A percentile compares a stretch with the other conserved stretches of the same genome.
Evolutionary conservation across 1,284 basidiomycete species (phyloP).

Genomic region (Cutaneotrichosporon cyanovorans): DNA sequence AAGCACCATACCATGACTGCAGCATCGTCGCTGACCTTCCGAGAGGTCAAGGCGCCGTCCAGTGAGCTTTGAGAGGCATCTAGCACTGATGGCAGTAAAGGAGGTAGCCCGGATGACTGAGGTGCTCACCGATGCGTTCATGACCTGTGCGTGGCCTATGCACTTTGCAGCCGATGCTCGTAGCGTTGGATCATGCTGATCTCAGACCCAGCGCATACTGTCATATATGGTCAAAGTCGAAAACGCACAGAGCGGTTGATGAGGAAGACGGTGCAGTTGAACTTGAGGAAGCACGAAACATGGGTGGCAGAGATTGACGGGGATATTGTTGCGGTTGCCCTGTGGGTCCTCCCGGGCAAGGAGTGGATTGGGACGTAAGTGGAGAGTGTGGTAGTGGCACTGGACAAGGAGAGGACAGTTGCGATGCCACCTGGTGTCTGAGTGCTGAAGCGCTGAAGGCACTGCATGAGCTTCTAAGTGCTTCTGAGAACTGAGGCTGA

Average conservation of each 20-base stretch:
- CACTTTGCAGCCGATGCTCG: too few species aligned
- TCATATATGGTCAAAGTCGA: constrained; percentile 1
- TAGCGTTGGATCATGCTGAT: neutral
- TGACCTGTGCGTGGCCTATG: constrained; percentile 5
- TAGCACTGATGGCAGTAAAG: neutral
- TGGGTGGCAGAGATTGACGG: constrained; percentile 1
- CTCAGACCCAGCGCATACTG: constrained; percentile 2
- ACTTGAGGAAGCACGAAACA: neutral
- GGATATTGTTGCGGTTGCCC: constrained; percentile 1
- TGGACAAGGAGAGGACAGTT: too few species aligned
- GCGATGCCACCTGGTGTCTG: too few species aligned
- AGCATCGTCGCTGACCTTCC: too few species aligned
- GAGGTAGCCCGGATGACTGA: constrained; percentile 5
- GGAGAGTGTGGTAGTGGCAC: neutral
- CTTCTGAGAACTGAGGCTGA: too few species aligned
- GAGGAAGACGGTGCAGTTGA: neutral
- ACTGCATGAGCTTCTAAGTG: too few species aligned
- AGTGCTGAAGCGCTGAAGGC: too few species aligned
- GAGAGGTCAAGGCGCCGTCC: too few species aligned
- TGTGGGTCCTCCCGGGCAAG: constrained; percentile 2
- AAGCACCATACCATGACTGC: too few species aligned
- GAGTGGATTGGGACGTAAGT: constrained; percentile 8
- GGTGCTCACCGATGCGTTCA: constrained; percentile 8
- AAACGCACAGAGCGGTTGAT: constrained; percentile 3
- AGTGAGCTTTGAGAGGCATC: neutral